Base-by-base conservation (phyloP, 2,329 filamentous ascomycete genomes). In the Aureobasidium sp. region DNA sequence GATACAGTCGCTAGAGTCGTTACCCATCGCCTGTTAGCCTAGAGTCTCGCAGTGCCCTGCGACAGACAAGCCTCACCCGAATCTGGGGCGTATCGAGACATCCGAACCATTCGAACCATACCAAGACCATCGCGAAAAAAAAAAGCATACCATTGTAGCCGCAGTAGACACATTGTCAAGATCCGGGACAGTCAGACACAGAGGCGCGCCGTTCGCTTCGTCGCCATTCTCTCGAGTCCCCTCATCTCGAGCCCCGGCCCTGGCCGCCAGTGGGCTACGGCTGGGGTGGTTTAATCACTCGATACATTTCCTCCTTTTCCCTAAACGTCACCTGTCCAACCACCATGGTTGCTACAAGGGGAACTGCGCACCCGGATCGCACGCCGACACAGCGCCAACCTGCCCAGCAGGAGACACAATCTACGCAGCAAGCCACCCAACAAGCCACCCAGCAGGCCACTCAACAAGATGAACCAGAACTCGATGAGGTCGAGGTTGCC, bases 401-500 rank as follows among this genome's bases (percentile, higher is more conserved):
- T 11, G 31, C 15, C 17, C 55, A 29, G 0, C 55, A 47, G 10
- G 31, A 42, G 25, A 58, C 42, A 19, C 55, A 58, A 31, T 47
- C 42, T 2, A 58, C 55, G 3, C 55, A 58, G 55, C 55, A 49
- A 40, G 42, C 55, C 11, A 58, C 55, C 13, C 55, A 58, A 21
- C 55, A 58, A 31, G 55, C 55, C n/a, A 58, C 55, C 11, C 55
- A 58, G 25, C 42, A 58, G 33, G 55, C 55, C 25, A 58, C 55
- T 11, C 55, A 58, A 33, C 43, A 58, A 40, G 43, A 58, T 8
- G 43, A 58, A 23, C 55, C 55, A 13, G 55, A 58, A 31, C 55
- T 96, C 63, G 87, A 83, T 57, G 87, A 92, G 66, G 83, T 89
- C 65, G 92, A 96, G 71, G 83, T 94, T 53, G 84, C 89, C 63